Evolutionary conservation across 441 rosid genomes (phyloP).

Genomic region (Pelargonium australe): DNA sequence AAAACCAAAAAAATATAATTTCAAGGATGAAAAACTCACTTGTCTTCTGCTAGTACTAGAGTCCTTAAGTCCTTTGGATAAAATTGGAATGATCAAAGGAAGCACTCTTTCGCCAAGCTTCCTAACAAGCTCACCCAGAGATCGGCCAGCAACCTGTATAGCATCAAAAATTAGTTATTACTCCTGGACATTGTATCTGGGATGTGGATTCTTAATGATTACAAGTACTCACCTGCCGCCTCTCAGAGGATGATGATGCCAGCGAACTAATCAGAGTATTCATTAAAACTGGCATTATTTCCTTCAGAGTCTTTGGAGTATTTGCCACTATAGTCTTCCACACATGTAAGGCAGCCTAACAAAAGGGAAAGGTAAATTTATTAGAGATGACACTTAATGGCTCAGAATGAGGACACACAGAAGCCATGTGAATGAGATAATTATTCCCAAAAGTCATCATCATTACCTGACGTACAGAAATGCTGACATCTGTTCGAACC

Average conservation of each 20-base stretch:
- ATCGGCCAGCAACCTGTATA: constrained; percentile 84
- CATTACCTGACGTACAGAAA: constrained; percentile 97
- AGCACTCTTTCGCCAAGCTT: constrained; percentile 99
- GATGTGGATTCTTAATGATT: constrained; percentile 8
- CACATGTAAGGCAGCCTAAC: constrained; percentile 96
- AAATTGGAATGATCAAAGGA: constrained; percentile 92
- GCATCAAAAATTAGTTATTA: constrained; percentile 8
- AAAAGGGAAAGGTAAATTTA: constrained; percentile 11
- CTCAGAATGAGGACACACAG: constrained; percentile 10
- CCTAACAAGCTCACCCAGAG: constrained; percentile 97
- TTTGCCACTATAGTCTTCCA: constrained; percentile 99
- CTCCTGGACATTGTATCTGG: background rate
- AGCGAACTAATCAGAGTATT: constrained; percentile 85
- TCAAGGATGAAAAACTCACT: constrained; percentile 35
- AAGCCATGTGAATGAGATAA: background rate
- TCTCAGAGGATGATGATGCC: constrained; percentile 91
- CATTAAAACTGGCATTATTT: constrained; percentile 98
- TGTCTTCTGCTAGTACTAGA: constrained; percentile 89
- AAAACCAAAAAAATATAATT: background rate
- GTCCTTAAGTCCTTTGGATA: constrained; percentile 77
- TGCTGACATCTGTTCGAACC: constrained; percentile 97
- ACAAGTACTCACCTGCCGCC: constrained; percentile 75
- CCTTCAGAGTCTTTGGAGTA: constrained; percentile 96
- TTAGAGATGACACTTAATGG: background rate
- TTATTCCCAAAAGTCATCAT: constrained; percentile 15